Percentiles rank a stretch among this genome's conserved stretches.
phyloP scores from a whole-genome alignment of 805 yeast species.

The Candida golubevii region DNA sequence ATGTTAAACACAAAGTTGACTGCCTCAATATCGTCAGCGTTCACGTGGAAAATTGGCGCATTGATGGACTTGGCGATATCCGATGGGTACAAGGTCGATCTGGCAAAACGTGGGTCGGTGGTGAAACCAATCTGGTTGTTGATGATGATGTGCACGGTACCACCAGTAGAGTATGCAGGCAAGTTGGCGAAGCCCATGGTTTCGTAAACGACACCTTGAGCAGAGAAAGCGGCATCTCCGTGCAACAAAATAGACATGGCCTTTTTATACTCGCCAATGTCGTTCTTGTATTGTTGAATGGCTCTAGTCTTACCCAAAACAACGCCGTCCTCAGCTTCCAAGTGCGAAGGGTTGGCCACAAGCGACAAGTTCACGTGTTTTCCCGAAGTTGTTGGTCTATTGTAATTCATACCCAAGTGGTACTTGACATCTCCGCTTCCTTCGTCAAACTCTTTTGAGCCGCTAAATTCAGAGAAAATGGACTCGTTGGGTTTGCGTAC shows the following conservation, averaged over 20 bases:
- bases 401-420: slow-evolving; percentile 98
- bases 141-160: slow-evolving; percentile 92
- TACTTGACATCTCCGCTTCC: slow-evolving; percentile 99
- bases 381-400: slow-evolving; percentile 98
- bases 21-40: slow-evolving; percentile 96
- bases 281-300: slow-evolving; percentile 85
- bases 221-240: slow-evolving; percentile 99
- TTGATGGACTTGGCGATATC: slow-evolving; percentile 95
- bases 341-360: slow-evolving; percentile 98
- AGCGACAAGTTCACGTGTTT: slow-evolving; percentile 90
- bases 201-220: slow-evolving; percentile 98
- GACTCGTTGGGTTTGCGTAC: slow-evolving; percentile 98
- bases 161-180: slow-evolving; percentile 97
- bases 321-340: slow-evolving; percentile 99
- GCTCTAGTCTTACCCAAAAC: slow-evolving; percentile 98
- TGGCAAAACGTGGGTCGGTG: slow-evolving; percentile 94
- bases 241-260: slow-evolving; percentile 91
- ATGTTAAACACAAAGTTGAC: slow-evolving; percentile 86
- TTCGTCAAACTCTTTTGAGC: slow-evolving; percentile 85
- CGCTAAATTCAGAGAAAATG: slow-evolving; percentile 92
- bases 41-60: slow-evolving; percentile 99
- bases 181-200: slow-evolving; percentile 91
- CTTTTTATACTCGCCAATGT: slow-evolving; percentile 74
- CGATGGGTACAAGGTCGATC: slow-evolving; percentile 97
- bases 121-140: slow-evolving; percentile 99